phyloP scores from a whole-genome alignment of 345 rosid genomes.

The Salix caprea region DNA sequence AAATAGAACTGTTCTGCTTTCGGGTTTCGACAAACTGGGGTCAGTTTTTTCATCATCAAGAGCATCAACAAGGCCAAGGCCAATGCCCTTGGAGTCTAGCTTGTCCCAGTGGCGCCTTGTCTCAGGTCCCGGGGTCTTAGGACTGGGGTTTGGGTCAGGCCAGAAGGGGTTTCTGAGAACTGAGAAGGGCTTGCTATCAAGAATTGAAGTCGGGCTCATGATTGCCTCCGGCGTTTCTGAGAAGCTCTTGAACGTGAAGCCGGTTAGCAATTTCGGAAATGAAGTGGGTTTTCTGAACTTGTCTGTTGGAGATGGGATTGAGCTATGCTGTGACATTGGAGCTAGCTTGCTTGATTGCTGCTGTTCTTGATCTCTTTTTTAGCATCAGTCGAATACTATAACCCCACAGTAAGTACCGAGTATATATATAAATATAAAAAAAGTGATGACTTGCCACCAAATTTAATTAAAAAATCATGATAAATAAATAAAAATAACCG shows the following conservation, averaged over 20 bases:
- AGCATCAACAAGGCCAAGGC: constrained; percentile 68
- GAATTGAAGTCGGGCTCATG: constrained; percentile 85
- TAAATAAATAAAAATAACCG: background rate
- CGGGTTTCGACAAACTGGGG: constrained; percentile 39
- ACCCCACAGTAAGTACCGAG: constrained; percentile 7
- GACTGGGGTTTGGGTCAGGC: constrained; percentile 35
- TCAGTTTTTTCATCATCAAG: constrained; percentile 38
- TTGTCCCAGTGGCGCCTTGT: constrained; percentile 39
- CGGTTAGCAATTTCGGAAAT: constrained; percentile 61
- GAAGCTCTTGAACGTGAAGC: constrained; percentile 47
- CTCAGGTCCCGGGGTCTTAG: constrained; percentile 38
- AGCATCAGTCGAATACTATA: constrained; percentile 15
- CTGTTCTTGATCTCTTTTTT: constrained; percentile 37
- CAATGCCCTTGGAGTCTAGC: constrained; percentile 50
- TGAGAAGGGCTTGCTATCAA: constrained; percentile 69
- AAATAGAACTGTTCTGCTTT: constrained; percentile 52
- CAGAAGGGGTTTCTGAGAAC: constrained; percentile 60
- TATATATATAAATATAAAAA: background rate
- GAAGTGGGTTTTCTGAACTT: constrained; percentile 48
- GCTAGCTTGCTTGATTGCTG: constrained; percentile 28
- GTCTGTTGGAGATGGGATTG: constrained; percentile 31
- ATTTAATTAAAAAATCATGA: background rate
- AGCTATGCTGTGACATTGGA: constrained; percentile 47
- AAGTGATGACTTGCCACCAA: background rate
- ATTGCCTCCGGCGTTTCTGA: constrained; percentile 46